Evolutionary conservation across 768 basidiomycete genomes (phyloP).

Genomic region (Termitomyces heimii): DNA sequence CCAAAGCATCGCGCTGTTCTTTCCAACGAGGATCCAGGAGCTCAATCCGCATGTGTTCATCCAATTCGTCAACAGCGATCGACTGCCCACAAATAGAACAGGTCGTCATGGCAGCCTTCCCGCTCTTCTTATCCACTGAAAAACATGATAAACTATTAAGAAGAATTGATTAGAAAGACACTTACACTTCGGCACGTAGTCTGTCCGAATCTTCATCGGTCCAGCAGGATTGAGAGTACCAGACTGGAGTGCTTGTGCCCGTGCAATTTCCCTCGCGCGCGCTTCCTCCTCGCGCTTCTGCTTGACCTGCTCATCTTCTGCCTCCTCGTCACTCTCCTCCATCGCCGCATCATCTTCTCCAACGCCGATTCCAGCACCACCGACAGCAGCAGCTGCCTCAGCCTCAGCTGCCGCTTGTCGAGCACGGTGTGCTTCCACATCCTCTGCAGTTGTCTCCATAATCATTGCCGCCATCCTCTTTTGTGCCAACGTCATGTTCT

Average conservation of each 20-base stretch:
- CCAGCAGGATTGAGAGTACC: constrained; percentile 67
- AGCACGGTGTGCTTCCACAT: constrained; percentile 77
- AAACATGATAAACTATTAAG: background rate
- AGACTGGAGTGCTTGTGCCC: constrained; percentile 77
- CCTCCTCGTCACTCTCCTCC: constrained; percentile 84
- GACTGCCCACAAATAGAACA: constrained; percentile 96
- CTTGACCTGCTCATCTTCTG: constrained; percentile 50
- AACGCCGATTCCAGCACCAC: constrained; percentile 46
- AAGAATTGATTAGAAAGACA: constrained; percentile 10
- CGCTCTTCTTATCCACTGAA: constrained; percentile 63
- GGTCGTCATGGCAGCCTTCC: constrained; percentile 70
- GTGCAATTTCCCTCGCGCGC: constrained; percentile 61
- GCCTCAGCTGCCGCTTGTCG: constrained; percentile 83
- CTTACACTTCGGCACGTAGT: constrained; percentile 92
- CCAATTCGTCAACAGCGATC: constrained; percentile 90
- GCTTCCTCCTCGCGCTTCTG: constrained; percentile 70
- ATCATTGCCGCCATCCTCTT: constrained; percentile 98
- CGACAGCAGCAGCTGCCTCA: constrained; percentile 77
- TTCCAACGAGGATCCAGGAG: constrained; percentile 98
- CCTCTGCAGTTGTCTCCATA: constrained; percentile 90
- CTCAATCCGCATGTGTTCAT: constrained; percentile 98
- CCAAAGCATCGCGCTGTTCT: constrained; percentile 84
- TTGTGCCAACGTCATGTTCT: constrained; percentile 95
- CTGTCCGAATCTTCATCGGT: constrained; percentile 92
- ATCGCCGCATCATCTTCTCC: constrained; percentile 63